Evolutionary conservation across 805 yeast genomes (phyloP).

Genomic region (Candida cerambycidarum): DNA sequence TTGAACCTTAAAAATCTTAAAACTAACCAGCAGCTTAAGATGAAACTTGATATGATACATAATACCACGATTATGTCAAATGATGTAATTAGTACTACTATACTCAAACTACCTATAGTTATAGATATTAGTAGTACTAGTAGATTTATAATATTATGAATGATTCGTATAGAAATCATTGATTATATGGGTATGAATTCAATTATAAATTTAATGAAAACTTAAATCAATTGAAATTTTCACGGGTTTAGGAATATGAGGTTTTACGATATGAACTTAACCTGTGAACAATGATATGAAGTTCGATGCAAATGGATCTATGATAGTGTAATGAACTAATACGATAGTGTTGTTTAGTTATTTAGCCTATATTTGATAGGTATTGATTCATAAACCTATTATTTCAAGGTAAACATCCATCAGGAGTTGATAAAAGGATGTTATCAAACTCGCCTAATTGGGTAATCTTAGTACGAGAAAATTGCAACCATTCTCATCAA

Average conservation of each 20-base stretch:
- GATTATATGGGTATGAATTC: background rate
- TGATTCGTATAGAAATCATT: slow-evolving; percentile 1
- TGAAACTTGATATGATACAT: slow-evolving; percentile 8
- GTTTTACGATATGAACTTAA: too few relatives aligned
- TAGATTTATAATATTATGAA: background rate
- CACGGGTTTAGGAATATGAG: too few relatives aligned
- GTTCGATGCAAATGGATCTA: too few relatives aligned
- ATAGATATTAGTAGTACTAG: slow-evolving; percentile 8
- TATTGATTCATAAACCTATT: too few relatives aligned
- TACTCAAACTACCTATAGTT: slow-evolving; percentile 9
- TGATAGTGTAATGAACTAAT: too few relatives aligned
- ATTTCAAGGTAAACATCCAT: background rate
- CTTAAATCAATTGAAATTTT: too few relatives aligned
- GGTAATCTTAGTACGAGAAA: slow-evolving; percentile 1
- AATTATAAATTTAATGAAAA: background rate
- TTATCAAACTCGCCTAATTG: slow-evolving; percentile 4
- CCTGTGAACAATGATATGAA: too few relatives aligned
- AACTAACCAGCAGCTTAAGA: slow-evolving; percentile 12
- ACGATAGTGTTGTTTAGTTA: too few relatives aligned
- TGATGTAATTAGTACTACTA: background rate
- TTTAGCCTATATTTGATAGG: too few relatives aligned
- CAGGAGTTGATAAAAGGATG: background rate
- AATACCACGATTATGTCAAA: slow-evolving; percentile 2
- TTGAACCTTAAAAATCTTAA: slow-evolving; percentile 10
- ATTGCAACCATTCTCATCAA: slow-evolving; percentile 4